Evolutionary conservation across 106 monocot species (phyloP).

Genomic region (Allium sativum): DNA sequence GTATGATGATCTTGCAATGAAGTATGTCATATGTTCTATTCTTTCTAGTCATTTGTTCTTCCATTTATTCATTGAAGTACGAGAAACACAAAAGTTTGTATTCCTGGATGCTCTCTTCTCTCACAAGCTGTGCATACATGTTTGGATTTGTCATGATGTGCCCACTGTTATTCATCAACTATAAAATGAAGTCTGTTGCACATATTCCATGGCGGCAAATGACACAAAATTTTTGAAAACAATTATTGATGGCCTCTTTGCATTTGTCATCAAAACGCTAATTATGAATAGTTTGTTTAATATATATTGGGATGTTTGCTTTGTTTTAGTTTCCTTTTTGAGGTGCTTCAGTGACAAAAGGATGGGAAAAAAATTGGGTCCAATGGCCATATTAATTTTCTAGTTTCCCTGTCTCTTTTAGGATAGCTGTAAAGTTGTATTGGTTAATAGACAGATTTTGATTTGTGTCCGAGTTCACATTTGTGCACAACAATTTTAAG

Average conservation of each 20-base stretch:
- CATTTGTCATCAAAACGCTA: slow-evolving; percentile 99
- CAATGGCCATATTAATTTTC: no score
- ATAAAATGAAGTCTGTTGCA: slow-evolving; percentile 88
- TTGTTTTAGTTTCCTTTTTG: no score
- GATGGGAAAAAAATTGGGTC: no score
- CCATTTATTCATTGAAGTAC: slow-evolving; percentile 85
- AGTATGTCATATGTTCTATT: slow-evolving; percentile 90
- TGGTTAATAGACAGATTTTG: no score
- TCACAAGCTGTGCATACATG: slow-evolving; percentile 94
- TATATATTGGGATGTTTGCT: no score
- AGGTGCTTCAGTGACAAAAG: no score
- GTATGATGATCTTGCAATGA: slow-evolving; percentile 98
- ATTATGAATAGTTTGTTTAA: no score
- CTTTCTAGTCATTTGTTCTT: slow-evolving; percentile 63
- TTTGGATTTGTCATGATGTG: slow-evolving; percentile 99
- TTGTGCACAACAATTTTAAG: no score
- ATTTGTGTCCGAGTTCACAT: no score
- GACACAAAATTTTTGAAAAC: slow-evolving; percentile 99
- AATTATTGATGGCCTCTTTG: slow-evolving; percentile 86
- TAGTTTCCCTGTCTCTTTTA: no score
- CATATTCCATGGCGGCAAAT: slow-evolving; percentile 98
- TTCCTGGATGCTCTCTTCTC: slow-evolving; percentile 95
- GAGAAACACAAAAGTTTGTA: slow-evolving; percentile 93
- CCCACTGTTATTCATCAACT: slow-evolving; percentile 91
- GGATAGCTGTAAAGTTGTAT: no score